These are phyloP conservation scores for Pseudocercospora pini-densiflorae DNA, from an alignment of 2,329 filamentous ascomycete species.

Conservation along the genomic window DNA sequence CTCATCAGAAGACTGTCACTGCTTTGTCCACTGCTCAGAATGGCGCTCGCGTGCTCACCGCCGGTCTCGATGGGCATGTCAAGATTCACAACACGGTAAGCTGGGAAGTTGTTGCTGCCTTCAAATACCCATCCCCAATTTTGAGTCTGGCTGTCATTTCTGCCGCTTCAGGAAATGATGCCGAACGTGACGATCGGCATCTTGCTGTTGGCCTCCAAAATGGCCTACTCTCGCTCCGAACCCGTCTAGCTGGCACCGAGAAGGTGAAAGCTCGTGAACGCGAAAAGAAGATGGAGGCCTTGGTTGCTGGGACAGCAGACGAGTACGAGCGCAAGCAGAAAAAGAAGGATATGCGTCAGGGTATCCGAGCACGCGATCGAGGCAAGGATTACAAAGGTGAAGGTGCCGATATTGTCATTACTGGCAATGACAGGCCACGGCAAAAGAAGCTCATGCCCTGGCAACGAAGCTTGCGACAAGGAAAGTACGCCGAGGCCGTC, in stretches of 20 bases:
- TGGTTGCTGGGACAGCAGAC: constrained; percentile 77
- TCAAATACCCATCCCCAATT: constrained; percentile 91
- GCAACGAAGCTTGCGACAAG: constrained; percentile 81
- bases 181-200: constrained; percentile 80
- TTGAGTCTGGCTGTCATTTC: constrained; percentile 79
- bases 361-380: constrained; percentile 63
- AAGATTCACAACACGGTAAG: constrained; percentile 93
- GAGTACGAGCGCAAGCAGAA: constrained; percentile 73
- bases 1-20: constrained; percentile 98
- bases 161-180: constrained; percentile 51
- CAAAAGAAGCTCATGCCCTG: constrained; percentile 71
- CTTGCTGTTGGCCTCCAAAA: constrained; percentile 94
- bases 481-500: constrained; percentile 75
- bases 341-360: constrained; percentile 63
- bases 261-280: constrained; percentile 76
- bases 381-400: constrained; percentile 83
- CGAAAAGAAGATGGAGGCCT: constrained; percentile 81
- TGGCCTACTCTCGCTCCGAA: constrained; percentile 87
- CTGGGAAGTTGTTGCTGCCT: constrained; percentile 95
- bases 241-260: constrained; percentile 81
- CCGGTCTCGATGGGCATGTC: constrained; percentile 91
- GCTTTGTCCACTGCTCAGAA: constrained; percentile 80
- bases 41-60: constrained; percentile 80
- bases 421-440: constrained; percentile 69
- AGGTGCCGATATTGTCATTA: constrained; percentile 85